phyloP scores from a whole-genome alignment of 1,284 basidiomycete species.

The Ceratobasidium sp. region DNA sequence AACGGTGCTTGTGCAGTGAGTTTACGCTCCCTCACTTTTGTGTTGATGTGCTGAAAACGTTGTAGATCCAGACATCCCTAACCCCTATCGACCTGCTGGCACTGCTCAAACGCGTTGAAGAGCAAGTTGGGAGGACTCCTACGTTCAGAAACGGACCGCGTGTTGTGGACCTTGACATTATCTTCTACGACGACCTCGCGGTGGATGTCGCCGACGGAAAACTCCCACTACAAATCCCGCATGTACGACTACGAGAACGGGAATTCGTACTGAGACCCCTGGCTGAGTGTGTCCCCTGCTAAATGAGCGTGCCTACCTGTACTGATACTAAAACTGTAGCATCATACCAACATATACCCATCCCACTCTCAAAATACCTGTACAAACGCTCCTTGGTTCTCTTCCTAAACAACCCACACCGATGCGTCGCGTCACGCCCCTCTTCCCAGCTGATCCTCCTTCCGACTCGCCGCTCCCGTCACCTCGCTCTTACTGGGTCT shows the following conservation, averaged over 20 bases:
- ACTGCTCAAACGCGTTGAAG: constrained; percentile 79
- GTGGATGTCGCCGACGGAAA: constrained; percentile 65
- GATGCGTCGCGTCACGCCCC: constrained; percentile 45
- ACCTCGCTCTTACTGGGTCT: constrained; percentile 42
- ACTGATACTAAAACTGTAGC: constrained; percentile 39
- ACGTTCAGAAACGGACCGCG: constrained; percentile 87
- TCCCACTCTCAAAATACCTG: constrained; percentile 42
- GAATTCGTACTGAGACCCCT: constrained; percentile 93
- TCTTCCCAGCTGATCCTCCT: constrained; percentile 42
- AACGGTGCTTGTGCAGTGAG: constrained; percentile 89
- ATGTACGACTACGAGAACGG: constrained; percentile 79
- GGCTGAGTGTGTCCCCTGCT: constrained; percentile 69
- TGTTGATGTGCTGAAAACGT: not conserved
- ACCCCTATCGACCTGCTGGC: constrained; percentile 67
- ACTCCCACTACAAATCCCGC: constrained; percentile 80
- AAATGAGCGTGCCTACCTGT: not conserved
- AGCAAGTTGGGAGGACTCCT: constrained; percentile 77
- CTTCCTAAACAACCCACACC: not conserved
- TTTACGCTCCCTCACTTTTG: constrained; percentile 42
- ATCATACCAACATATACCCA: constrained; percentile 52
- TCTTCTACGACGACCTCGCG: constrained; percentile 74
- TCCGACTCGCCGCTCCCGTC: constrained; percentile 45
- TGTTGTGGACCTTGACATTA: constrained; percentile 88
- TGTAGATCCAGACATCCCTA: constrained; percentile 76
- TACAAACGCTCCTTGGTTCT: constrained; percentile 12